Evolutionary conservation across 2,329 filamentous ascomycete genomes (phyloP), one percentile per base, ranked within the genome.

Genomic region (Ophiostoma sp.): DNA sequence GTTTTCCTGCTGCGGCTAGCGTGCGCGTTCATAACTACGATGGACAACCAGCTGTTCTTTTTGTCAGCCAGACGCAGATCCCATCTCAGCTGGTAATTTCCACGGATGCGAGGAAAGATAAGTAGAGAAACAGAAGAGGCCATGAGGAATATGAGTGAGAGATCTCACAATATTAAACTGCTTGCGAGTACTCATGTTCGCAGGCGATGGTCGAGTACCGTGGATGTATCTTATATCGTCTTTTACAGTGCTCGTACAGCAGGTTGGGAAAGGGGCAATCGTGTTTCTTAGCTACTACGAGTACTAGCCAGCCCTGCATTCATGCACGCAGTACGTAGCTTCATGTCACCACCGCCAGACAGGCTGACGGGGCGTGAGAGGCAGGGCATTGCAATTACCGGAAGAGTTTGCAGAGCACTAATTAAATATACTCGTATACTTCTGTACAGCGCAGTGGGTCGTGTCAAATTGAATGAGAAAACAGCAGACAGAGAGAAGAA

Each of bases 31-130:
- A 40, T 60, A 12, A 60, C 11, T 38, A 27, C n/a, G n/a, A n/a
- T n/a, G n/a, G 55, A 58, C 55, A 14, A 27, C 11, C 16, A 38
- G 52, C 52, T 55, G 52, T 38, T 9, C 4, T 16, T 38, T 11
- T 12, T 38, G 14, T 60, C 27, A 60, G 55, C 55, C 55, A 38
- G 14, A 38, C 38, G 55, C 55, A 60, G 55, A 60, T 60, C 55
- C 27, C 27, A 38, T 60, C 55, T 60, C 55, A 60, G 55, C 55
- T 60, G 27, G 55, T 14, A 36, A 60, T 38, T 60, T 60, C 49
- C 49, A 55, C n/a, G 27, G 55, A 14, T 6, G 52, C 27, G 52
- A 58, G 52, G 7, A 27, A 58, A 58, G 27, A 60, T 27, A 60
- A 60, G 55, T 60, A 60, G 55, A 60, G 18, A 18, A n/a, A 55